Conservation (phyloP, 169 alveolate genomes). For the Blepharisma undulans region DNA sequence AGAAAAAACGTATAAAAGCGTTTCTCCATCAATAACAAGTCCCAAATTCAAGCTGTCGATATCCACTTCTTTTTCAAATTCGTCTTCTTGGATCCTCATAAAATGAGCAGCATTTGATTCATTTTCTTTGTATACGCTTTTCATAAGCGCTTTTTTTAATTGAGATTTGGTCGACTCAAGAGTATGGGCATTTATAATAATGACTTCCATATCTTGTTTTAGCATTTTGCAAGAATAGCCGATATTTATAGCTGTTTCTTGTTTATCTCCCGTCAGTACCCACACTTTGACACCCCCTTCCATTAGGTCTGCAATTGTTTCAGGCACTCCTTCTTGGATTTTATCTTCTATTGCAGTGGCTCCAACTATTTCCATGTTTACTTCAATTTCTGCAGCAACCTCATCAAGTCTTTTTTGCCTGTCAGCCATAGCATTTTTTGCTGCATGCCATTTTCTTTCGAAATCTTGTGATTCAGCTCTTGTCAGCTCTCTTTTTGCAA, state of each 20-base stretch:
- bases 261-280: constrained; percentile 91
- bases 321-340: constrained; percentile 76
- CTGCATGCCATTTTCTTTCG: constrained; percentile 72
- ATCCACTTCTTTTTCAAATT: constrained; percentile 21
- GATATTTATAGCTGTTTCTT: constrained; percentile 88
- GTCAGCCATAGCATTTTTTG: constrained; percentile 46
- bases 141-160: constrained; percentile 36
- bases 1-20: not conserved
- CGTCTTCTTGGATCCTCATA: constrained; percentile 72
- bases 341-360: constrained; percentile 85
- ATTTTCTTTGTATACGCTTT: constrained; percentile 52
- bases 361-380: constrained; percentile 68
- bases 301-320: constrained; percentile 75
- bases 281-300: constrained; percentile 84
- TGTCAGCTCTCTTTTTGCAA: constrained; percentile 88
- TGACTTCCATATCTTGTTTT: not conserved
- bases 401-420: not conserved
- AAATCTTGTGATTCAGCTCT: constrained; percentile 82
- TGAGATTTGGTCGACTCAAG: not conserved
- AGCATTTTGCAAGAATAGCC: constrained; percentile 80
- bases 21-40: constrained; percentile 24
- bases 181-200: not conserved
- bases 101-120: constrained; percentile 72
- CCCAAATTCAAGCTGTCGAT: not conserved
- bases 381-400: constrained; percentile 50